Percentiles rank a stretch among this genome's conserved stretches.
Evolutionary conservation across 371 early-diverging fungal species (phyloP).

Genomic region (Mucor saturninus): DNA sequence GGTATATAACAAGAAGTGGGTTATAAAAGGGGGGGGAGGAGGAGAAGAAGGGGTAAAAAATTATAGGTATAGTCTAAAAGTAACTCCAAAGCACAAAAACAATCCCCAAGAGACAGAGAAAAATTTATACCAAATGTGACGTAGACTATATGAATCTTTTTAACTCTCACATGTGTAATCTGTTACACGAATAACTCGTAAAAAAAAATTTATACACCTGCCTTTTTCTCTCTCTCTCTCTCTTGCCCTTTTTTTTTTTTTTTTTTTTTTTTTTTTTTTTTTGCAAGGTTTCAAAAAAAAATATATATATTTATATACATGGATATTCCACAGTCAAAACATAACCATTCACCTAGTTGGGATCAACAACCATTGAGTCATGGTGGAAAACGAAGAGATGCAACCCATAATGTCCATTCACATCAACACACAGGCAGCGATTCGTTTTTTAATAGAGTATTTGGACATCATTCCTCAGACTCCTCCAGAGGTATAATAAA

Average conservation of each 20-base stretch:
- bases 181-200: not conserved
- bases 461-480: conserved; percentile 46
- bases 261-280: not conserved
- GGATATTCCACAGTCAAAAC: conserved; percentile 24
- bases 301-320: no score
- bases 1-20: no score
- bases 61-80: no score
- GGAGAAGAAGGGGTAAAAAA: no score
- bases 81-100: no score
- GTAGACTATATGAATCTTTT: conserved; percentile 7
- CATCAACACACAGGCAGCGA: conserved; percentile 25
- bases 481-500: conserved; percentile 40
- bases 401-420: not conserved
- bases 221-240: not conserved
- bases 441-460: conserved; percentile 43
- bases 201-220: not conserved
- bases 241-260: not conserved
- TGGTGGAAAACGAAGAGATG: conserved; percentile 7
- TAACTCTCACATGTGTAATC: no score
- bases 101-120: no score
- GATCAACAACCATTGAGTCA: conserved; percentile 3
- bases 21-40: no score
- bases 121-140: no score
- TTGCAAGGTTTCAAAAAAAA: no score
- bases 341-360: conserved; percentile 21